Conservation (phyloP, 2,329 filamentous ascomycete species). For the Sclerotinia subarctica region DNA sequence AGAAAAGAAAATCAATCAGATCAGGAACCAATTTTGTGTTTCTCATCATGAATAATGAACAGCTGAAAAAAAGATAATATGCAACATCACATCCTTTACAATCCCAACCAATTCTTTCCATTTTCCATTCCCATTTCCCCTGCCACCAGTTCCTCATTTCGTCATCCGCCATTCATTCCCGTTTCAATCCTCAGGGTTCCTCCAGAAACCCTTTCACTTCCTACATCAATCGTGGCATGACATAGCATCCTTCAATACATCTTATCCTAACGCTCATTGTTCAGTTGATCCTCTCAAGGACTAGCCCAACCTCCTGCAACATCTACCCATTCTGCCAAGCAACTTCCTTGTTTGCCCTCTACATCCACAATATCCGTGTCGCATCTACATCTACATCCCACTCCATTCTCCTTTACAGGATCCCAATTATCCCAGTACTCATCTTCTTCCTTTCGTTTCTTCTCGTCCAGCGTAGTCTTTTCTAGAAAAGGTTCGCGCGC, state of each 20-base stretch:
- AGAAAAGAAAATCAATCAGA: not conserved
- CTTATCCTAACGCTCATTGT: slow-evolving; percentile 11
- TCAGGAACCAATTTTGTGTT: not conserved
- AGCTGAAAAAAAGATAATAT: slow-evolving; percentile 22
- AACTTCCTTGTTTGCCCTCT: slow-evolving; percentile 95
- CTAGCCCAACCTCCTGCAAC: slow-evolving; percentile 88
- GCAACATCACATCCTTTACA: slow-evolving; percentile 22
- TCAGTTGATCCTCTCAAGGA: slow-evolving; percentile 32
- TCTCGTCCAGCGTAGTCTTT: slow-evolving; percentile 74
- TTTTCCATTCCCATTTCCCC: not conserved
- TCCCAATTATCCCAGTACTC: slow-evolving; percentile 94
- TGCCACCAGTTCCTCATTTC: not conserved
- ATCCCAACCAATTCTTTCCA: slow-evolving; percentile 4
- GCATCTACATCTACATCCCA: slow-evolving; percentile 93
- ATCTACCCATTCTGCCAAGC: slow-evolving; percentile 93
- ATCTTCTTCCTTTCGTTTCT: slow-evolving; percentile 85
- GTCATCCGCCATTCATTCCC: not conserved
- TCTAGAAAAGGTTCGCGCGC: slow-evolving; percentile 78
- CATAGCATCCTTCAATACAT: not conserved
- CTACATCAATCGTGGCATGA: slow-evolving; percentile 7
- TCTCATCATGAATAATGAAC: slow-evolving; percentile 20
- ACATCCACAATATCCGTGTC: slow-evolving; percentile 98
- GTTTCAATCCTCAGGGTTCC: not conserved
- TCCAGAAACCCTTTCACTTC: not conserved
- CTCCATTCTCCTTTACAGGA: slow-evolving; percentile 86